A percentile compares a stretch with the other conserved stretches of the same genome.
Evolutionary conservation across 2,329 filamentous ascomycete genomes (phyloP).

Genomic region (Capronia coronata): DNA sequence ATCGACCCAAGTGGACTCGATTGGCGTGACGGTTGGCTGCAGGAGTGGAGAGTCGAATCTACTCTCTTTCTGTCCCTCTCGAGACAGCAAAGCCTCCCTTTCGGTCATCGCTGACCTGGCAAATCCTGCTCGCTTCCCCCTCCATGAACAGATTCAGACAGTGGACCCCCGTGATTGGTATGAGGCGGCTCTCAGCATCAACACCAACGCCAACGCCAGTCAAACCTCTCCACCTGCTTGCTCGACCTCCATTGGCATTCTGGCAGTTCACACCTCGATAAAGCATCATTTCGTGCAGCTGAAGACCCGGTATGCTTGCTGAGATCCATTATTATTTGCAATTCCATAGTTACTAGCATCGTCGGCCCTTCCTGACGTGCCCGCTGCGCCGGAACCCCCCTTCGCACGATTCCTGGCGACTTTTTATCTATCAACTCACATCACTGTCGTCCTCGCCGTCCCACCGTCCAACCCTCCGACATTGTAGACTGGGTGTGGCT

Average conservation of each 20-base stretch:
- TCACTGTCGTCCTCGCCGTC: background rate
- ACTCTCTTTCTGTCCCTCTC: constrained; percentile 1
- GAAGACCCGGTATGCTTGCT: background rate
- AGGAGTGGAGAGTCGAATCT: constrained; percentile 12
- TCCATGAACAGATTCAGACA: background rate
- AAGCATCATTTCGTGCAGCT: constrained; percentile 1
- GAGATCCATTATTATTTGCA: constrained; percentile 1
- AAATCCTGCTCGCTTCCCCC: background rate
- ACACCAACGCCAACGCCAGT: constrained; percentile 5
- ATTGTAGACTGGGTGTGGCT: background rate
- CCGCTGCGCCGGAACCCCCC: background rate
- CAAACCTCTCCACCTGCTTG: constrained; percentile 5
- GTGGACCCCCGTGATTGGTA: constrained; percentile 9
- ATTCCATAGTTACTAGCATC: constrained; percentile 2
- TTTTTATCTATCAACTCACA: background rate
- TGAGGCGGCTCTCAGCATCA: constrained; percentile 1
- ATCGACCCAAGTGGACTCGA: constrained; percentile 12
- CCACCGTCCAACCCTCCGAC: background rate
- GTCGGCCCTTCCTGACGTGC: constrained; percentile 1
- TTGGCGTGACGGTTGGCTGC: constrained; percentile 17
- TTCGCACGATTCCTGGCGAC: background rate
- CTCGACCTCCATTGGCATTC: background rate
- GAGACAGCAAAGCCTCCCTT: background rate
- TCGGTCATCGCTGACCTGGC: background rate
- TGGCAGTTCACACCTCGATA: background rate